Conservation (phyloP, 768 basidiomycete species). For the Trametes coccinea region DNA sequence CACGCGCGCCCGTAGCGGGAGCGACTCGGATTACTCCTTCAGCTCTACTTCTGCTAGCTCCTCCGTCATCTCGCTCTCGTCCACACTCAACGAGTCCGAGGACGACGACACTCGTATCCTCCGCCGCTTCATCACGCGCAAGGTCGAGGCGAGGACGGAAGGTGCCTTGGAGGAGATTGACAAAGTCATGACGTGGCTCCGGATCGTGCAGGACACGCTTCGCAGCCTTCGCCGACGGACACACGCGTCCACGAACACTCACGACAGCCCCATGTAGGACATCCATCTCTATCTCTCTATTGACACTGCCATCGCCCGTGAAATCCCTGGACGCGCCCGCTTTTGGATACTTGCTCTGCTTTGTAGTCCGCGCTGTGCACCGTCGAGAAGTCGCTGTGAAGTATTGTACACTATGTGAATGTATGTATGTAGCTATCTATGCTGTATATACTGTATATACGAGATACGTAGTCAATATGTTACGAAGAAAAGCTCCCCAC, state of each 20-base stretch:
- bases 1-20: slow-evolving; percentile 11
- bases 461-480: slow-evolving; percentile 5
- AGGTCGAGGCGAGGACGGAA: slow-evolving; percentile 57
- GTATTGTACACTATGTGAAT: slow-evolving; percentile 9
- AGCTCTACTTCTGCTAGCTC: slow-evolving; percentile 32
- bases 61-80: slow-evolving; percentile 47
- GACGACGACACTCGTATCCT: slow-evolving; percentile 65
- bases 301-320: neutral
- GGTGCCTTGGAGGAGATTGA: slow-evolving; percentile 68
- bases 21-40: slow-evolving; percentile 17
- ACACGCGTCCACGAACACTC: neutral
- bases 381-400: neutral
- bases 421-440: slow-evolving; percentile 17
- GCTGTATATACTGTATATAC: slow-evolving; percentile 24
- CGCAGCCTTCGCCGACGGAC: slow-evolving; percentile 16
- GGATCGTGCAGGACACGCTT: slow-evolving; percentile 54
- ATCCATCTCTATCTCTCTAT: neutral
- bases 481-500: neutral
- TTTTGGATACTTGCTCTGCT: neutral
- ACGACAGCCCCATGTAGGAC: neutral
- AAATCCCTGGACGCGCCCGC: neutral
- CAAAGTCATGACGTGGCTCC: slow-evolving; percentile 56
- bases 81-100: slow-evolving; percentile 57
- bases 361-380: neutral
- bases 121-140: slow-evolving; percentile 63